Percentiles rank a stretch among this genome's conserved stretches.
phyloP scores from a whole-genome alignment of 192 early-diverging fungal species.

The Backusella tarrabulga region DNA sequence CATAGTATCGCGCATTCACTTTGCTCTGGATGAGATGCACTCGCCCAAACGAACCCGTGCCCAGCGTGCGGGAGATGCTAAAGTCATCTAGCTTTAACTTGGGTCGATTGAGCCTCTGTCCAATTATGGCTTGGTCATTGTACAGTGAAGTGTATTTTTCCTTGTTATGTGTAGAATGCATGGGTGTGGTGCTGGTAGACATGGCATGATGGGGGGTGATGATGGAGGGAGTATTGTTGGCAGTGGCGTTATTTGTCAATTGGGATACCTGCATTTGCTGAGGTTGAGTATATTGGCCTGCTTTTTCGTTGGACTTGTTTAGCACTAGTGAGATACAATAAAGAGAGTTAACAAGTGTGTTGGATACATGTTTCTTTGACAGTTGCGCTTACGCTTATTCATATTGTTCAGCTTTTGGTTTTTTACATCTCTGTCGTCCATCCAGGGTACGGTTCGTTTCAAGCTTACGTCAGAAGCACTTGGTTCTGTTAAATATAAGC shows the following conservation, averaged over 20 bases:
- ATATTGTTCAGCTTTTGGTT: not conserved
- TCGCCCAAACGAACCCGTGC: constrained; percentile 94
- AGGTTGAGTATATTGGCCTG: not conserved
- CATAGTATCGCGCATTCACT: constrained; percentile 77
- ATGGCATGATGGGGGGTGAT: not conserved
- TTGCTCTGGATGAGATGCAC: constrained; percentile 86
- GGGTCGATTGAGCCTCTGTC: constrained; percentile 32
- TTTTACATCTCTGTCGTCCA: not conserved
- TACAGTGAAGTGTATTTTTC: not conserved
- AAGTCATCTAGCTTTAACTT: constrained; percentile 76
- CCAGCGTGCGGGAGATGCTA: constrained; percentile 83
- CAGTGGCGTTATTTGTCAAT: not conserved
- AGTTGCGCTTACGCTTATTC: not conserved
- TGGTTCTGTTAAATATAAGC: constrained; percentile 1
- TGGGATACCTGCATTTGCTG: constrained; percentile 15
- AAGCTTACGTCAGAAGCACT: not conserved
- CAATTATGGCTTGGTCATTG: constrained; percentile 19
- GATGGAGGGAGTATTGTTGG: not conserved
- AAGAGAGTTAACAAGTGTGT: not conserved
- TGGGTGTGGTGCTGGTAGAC: not conserved
- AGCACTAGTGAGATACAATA: not conserved
- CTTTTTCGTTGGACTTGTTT: constrained; percentile 4
- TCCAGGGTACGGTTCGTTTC: constrained; percentile 8
- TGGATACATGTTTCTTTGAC: not conserved
- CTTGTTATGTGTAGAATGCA: not conserved